phyloP scores from a whole-genome alignment of 345 rosid genomes.

The sweet orange (Citrus sinensis) region DNA sequence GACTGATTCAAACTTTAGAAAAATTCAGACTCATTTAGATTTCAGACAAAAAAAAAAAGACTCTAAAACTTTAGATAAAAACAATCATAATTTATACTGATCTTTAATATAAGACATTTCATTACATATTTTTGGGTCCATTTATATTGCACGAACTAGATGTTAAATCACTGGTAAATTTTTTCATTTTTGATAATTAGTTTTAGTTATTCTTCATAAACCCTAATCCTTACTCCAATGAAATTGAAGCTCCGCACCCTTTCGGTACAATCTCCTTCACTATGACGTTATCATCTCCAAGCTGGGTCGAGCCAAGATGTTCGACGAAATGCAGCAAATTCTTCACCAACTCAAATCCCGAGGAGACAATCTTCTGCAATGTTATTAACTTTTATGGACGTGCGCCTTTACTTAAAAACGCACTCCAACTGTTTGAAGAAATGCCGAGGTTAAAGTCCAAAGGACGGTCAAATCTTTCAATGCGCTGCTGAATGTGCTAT shows the following conservation, averaged over 20 bases:
- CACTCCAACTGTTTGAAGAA: constrained; percentile 63
- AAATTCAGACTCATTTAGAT: too few relatives aligned
- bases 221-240: constrained; percentile 32
- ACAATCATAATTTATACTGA: too few relatives aligned
- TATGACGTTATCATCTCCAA: constrained; percentile 77
- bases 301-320: constrained; percentile 78
- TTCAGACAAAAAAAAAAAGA: too few relatives aligned
- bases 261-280: constrained; percentile 49
- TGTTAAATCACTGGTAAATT: too few relatives aligned
- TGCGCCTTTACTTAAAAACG: constrained; percentile 41
- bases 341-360: constrained; percentile 49
- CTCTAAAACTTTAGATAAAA: too few relatives aligned
- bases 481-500: constrained; percentile 50
- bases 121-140: too few relatives aligned
- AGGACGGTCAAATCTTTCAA: constrained; percentile 57
- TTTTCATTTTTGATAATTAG: too few relatives aligned
- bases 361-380: constrained; percentile 23
- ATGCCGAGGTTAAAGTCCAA: constrained; percentile 54
- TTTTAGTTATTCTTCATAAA: constrained; percentile 32
- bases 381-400: constrained; percentile 55
- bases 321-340: constrained; percentile 53
- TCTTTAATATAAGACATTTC: too few relatives aligned
- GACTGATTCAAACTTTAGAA: too few relatives aligned
- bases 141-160: too few relatives aligned
- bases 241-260: constrained; percentile 16